Percentiles rank a stretch among this genome's conserved stretches.
Evolutionary conservation across 208 protist species (phyloP).

Genomic region (Balamuthia mandrillaris): DNA sequence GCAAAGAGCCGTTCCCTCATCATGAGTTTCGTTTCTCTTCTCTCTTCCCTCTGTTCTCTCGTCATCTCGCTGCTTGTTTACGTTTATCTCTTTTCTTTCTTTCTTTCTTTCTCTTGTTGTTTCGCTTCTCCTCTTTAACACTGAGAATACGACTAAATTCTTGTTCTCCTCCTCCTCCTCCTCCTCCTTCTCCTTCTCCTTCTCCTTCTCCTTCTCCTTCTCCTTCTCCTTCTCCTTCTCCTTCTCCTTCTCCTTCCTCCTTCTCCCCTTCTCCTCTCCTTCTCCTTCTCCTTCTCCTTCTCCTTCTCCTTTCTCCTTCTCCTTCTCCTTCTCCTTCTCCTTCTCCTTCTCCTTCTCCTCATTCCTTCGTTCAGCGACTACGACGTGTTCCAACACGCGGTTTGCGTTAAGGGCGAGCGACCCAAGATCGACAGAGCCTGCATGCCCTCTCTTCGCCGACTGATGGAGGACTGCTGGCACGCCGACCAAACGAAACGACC

Average conservation of each 20-base stretch:
- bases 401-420: slow-evolving; percentile 7
- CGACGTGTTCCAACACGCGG: slow-evolving; percentile 3
- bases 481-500: neutral
- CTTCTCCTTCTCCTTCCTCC: neutral
- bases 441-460: neutral
- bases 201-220: neutral
- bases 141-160: no score
- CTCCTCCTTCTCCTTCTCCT: neutral
- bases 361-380: neutral
- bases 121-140: neutral
- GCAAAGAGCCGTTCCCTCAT: slow-evolving; percentile 10
- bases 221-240: neutral
- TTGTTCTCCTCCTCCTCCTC: neutral
- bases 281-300: neutral
- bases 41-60: neutral
- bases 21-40: neutral
- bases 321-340: neutral
- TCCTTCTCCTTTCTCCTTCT: neutral
- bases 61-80: neutral
- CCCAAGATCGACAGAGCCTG: slow-evolving; percentile 14
- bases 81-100: neutral
- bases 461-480: slow-evolving; percentile 36
- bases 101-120: neutral
- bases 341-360: neutral
- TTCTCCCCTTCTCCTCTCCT: neutral